A percentile compares a stretch with the other conserved stretches of the same genome.
Evolutionary conservation across 768 basidiomycete species (phyloP).

Genomic region (Candolleomyces eurysporus): DNA sequence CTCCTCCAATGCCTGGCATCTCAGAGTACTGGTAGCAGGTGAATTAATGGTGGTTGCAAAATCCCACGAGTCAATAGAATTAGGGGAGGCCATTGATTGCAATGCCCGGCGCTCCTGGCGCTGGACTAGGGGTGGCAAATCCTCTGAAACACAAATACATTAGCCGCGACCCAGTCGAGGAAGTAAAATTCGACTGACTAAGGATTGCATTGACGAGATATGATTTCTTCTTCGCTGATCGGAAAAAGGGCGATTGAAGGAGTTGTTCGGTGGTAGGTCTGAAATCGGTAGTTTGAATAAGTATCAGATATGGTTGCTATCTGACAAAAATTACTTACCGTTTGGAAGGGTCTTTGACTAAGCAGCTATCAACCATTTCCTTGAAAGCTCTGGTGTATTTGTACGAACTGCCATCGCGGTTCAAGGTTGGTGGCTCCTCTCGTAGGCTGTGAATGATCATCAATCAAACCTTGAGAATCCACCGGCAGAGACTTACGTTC

Average conservation of each 20-base stretch:
- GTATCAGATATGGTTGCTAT: too few relatives aligned
- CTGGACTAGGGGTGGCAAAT: constrained; percentile 67
- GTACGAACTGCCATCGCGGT: constrained; percentile 66
- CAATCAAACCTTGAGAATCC: neutral
- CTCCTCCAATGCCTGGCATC: constrained; percentile 22
- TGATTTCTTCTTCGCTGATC: constrained; percentile 69
- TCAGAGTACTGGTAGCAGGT: constrained; percentile 27
- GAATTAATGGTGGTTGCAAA: constrained; percentile 54
- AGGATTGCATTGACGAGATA: constrained; percentile 79
- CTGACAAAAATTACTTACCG: constrained; percentile 41
- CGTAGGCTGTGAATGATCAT: constrained; percentile 50
- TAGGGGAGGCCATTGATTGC: constrained; percentile 31
- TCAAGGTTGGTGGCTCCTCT: constrained; percentile 74
- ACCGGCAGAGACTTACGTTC: constrained; percentile 47
- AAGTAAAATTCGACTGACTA: constrained; percentile 30
- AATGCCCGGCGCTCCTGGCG: constrained; percentile 68
- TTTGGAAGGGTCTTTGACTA: constrained; percentile 79
- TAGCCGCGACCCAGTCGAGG: neutral
- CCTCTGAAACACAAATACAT: constrained; percentile 34
- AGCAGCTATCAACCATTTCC: constrained; percentile 79
- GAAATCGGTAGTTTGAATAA: too few relatives aligned
- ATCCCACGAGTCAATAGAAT: constrained; percentile 80
- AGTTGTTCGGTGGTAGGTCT: constrained; percentile 80
- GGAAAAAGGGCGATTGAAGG: constrained; percentile 80
- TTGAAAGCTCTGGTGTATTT: constrained; percentile 82